phyloP scores from a whole-genome alignment of 2,329 filamentous ascomycete species.

The Arthrobotrys pseudoclavata region DNA sequence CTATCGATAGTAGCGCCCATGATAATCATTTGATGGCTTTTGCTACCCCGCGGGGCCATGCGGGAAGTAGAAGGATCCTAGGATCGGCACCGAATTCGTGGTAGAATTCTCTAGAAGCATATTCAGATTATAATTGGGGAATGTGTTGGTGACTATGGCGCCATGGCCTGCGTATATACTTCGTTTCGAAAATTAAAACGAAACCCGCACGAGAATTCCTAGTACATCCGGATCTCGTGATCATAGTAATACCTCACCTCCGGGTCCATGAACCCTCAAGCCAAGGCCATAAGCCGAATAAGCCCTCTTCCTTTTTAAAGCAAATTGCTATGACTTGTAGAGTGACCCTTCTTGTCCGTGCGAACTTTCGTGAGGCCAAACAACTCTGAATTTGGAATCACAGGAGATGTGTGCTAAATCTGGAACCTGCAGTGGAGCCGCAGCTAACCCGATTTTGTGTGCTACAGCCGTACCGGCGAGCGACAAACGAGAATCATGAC shows the following conservation, averaged over 20 bases:
- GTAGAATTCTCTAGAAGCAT: neutral
- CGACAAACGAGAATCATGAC: conserved; percentile 18
- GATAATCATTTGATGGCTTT: neutral
- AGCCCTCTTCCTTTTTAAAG: neutral
- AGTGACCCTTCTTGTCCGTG: neutral
- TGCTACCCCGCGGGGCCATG: neutral
- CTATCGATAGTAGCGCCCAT: neutral
- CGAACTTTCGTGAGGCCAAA: conserved; percentile 10
- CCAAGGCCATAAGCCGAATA: neutral
- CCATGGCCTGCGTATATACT: too few relatives aligned
- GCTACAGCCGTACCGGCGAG: conserved; percentile 22
- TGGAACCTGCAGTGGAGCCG: conserved; percentile 56
- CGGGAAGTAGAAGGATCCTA: neutral
- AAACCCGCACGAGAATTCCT: neutral
- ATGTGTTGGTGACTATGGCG: neutral
- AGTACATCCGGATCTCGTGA: neutral
- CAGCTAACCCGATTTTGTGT: conserved; percentile 37
- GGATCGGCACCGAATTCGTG: neutral
- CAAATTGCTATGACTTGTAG: neutral
- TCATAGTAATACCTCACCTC: neutral
- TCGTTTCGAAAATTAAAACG: too few relatives aligned
- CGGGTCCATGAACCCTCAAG: neutral
- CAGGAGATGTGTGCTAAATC: conserved; percentile 42
- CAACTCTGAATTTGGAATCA: conserved; percentile 56
- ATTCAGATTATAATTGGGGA: neutral